Evolutionary conservation across 768 basidiomycete species (phyloP).

Genomic region (Dioszegia aurantiaca): DNA sequence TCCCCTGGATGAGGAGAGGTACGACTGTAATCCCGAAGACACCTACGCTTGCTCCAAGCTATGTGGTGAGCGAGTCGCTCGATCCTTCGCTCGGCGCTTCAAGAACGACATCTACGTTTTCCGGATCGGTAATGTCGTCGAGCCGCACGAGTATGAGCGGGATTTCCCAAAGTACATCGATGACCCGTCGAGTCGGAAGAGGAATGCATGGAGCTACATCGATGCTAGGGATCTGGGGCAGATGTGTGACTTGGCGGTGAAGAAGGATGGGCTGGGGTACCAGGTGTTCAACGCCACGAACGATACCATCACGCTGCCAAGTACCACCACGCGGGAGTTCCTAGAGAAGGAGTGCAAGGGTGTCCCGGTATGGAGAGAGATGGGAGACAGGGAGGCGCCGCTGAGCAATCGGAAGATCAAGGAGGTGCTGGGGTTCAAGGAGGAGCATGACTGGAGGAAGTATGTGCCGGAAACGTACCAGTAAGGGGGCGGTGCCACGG

Average conservation of each 20-base stretch:
- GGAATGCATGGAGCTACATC: conserved; percentile 51
- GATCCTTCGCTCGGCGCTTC: conserved; percentile 77
- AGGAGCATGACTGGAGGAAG: conserved; percentile 45
- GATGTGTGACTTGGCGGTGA: conserved; percentile 42
- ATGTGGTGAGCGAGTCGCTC: conserved; percentile 45
- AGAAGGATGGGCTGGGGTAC: conserved; percentile 43
- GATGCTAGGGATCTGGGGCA: conserved; percentile 50
- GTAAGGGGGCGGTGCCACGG: not conserved
- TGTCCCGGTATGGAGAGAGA: conserved; percentile 36
- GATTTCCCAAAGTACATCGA: conserved; percentile 41
- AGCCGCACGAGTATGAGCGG: conserved; percentile 47
- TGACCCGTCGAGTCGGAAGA: conserved; percentile 39
- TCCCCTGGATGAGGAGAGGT: conserved; percentile 42
- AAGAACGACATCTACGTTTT: conserved; percentile 73
- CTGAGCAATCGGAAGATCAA: conserved; percentile 45
- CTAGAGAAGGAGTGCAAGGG: conserved; percentile 31
- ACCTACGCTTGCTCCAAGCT: conserved; percentile 44
- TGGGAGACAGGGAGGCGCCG: conserved; percentile 47
- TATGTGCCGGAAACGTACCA: conserved; percentile 24
- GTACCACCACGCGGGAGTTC: conserved; percentile 32
- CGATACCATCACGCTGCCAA: conserved; percentile 37
- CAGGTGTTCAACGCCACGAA: conserved; percentile 52
- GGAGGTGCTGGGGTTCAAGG: conserved; percentile 47
- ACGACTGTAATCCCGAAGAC: conserved; percentile 33
- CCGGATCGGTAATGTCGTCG: conserved; percentile 24